phyloP scores from a whole-genome alignment of 192 early-diverging fungal species.

The Backusella macrospora region DNA sequence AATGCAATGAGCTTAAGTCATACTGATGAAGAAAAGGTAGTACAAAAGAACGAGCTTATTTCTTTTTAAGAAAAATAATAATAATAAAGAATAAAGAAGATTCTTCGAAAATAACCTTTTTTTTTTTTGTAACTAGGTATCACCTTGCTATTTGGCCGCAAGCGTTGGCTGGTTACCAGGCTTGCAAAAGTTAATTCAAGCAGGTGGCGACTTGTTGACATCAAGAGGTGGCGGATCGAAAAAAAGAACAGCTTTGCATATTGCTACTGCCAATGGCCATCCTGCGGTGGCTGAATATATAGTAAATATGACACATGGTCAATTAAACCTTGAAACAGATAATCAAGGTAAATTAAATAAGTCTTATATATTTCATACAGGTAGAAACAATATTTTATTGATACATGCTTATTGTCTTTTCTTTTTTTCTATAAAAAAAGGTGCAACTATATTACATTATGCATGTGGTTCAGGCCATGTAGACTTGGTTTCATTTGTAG shows the following conservation, averaged over 20 bases:
- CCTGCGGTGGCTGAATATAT: conserved; percentile 32
- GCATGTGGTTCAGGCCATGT: conserved; percentile 36
- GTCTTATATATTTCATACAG: not conserved
- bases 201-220: conserved; percentile 32
- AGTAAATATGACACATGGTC: conserved; percentile 24
- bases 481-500: conserved; percentile 27
- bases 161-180: conserved; percentile 38
- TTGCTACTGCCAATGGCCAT: conserved; percentile 29
- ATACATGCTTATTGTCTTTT: conserved; percentile 1
- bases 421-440: conserved; percentile 6
- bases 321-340: conserved; percentile 26
- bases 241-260: conserved; percentile 36
- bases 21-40: conserved; percentile 40
- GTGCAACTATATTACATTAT: conserved; percentile 41
- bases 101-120: not conserved
- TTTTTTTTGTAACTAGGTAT: conserved; percentile 16
- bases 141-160: conserved; percentile 40
- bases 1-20: conserved; percentile 29
- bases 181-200: conserved; percentile 35
- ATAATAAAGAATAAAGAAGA: not conserved
- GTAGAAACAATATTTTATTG: not conserved
- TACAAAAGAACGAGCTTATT: not conserved
- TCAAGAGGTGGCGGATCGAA: conserved; percentile 31
- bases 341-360: conserved; percentile 17
- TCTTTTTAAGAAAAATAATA: not conserved